Evolutionary conservation across 2,329 filamentous ascomycete species (phyloP).

Genomic region (Monosporascus cannonballus): DNA sequence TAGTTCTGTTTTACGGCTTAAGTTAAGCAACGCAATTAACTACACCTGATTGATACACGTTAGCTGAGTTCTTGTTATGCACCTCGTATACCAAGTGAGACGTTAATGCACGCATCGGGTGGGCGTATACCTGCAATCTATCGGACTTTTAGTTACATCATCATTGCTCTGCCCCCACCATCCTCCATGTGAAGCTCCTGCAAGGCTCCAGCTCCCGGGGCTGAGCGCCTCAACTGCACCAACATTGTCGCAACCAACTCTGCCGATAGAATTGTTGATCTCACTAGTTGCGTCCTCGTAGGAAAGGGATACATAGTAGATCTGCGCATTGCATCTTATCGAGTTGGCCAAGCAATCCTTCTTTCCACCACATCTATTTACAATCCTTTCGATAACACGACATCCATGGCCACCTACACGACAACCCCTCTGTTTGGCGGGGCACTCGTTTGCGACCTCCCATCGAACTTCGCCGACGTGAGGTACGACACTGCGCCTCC

Average conservation of each 20-base stretch:
- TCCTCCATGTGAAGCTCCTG: not conserved
- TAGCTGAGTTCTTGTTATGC: too few relatives aligned
- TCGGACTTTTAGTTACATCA: constrained; percentile 6
- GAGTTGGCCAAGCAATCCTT: not conserved
- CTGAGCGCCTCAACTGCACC: not conserved
- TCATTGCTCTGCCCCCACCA: not conserved
- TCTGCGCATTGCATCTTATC: too few relatives aligned
- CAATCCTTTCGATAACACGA: not conserved
- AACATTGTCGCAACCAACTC: not conserved
- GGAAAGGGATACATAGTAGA: too few relatives aligned
- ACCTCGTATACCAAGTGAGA: too few relatives aligned
- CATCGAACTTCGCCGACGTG: constrained; percentile 63
- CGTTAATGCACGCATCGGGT: too few relatives aligned
- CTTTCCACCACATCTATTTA: not conserved
- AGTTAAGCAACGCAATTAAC: too few relatives aligned
- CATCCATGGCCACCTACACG: constrained; percentile 46
- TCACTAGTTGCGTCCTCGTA: not conserved
- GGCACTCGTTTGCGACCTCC: constrained; percentile 63
- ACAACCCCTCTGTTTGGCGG: constrained; percentile 64
- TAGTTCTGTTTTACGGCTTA: too few relatives aligned
- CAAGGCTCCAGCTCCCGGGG: not conserved
- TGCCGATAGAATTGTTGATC: not conserved
- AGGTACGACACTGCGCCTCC: constrained; percentile 43
- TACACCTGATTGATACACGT: too few relatives aligned
- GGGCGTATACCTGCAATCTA: constrained; percentile 19